Conservation (phyloP, 2,329 filamentous ascomycete genomes). For the Knufia petricola region DNA sequence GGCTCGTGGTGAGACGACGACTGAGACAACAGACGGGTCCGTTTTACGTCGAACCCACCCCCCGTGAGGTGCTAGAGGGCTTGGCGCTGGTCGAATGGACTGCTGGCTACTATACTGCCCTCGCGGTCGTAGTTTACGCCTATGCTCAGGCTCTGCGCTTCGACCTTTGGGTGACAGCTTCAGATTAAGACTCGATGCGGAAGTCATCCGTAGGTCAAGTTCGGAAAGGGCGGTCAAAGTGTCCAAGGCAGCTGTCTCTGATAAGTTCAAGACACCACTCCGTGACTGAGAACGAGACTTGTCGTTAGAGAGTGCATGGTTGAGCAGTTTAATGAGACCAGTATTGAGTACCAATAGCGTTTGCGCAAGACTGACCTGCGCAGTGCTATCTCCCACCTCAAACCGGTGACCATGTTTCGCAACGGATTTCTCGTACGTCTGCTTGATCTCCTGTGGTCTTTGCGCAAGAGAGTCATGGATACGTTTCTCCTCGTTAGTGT, state of each 20-base stretch:
- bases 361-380: constrained; percentile 22
- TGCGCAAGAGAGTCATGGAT: constrained; percentile 16
- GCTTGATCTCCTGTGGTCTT: constrained; percentile 18
- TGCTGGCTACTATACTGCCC: constrained; percentile 3
- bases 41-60: constrained; percentile 21
- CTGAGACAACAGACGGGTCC: constrained; percentile 18
- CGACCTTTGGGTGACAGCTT: neutral
- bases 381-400: constrained; percentile 19
- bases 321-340: constrained; percentile 22
- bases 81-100: constrained; percentile 10
- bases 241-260: constrained; percentile 21
- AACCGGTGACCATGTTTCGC: constrained; percentile 19
- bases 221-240: constrained; percentile 22
- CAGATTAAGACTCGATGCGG: constrained; percentile 1
- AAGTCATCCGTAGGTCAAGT: constrained; percentile 17
- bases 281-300: constrained; percentile 9
- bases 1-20: constrained; percentile 8
- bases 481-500: constrained; percentile 20
- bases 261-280: constrained; percentile 17
- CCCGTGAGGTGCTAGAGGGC: constrained; percentile 14
- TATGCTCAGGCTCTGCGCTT: neutral
- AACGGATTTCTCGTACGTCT: constrained; percentile 18
- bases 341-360: constrained; percentile 23
- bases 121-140: constrained; percentile 10
- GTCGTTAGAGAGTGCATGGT: constrained; percentile 15